Percentiles rank a stretch among this genome's conserved stretches.
These are phyloP conservation scores for Starmerella kuoi DNA, from an alignment of 805 yeast species.

Conservation along the genomic window DNA sequence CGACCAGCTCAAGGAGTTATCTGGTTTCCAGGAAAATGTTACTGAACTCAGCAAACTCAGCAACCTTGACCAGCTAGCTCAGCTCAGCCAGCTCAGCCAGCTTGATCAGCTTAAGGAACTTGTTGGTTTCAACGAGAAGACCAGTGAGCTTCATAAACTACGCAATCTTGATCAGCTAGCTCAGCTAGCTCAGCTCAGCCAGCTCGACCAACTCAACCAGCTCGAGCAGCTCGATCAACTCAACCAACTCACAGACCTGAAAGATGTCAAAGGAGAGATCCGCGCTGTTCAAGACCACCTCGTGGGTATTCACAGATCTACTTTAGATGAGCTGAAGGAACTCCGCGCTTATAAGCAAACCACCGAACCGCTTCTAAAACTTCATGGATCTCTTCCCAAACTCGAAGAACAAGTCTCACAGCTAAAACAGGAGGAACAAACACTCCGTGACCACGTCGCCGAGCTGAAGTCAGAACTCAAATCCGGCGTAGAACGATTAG, in stretches of 20 bases:
- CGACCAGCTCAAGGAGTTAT: not conserved
- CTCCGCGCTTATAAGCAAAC: constrained; percentile 7
- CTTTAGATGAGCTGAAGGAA: constrained; percentile 7
- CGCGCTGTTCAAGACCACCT: constrained; percentile 21
- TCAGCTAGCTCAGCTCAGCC: constrained; percentile 21
- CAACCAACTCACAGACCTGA: not conserved
- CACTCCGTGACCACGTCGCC: constrained; percentile 8
- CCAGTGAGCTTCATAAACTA: not conserved
- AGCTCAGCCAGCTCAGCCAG: not conserved
- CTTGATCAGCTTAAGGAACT: not conserved
- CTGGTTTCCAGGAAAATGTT: not conserved
- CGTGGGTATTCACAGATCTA: constrained; percentile 11
- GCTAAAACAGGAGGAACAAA: constrained; percentile 13
- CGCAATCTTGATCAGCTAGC: not conserved
- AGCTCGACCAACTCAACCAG: constrained; percentile 18
- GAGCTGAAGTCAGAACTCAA: constrained; percentile 18
- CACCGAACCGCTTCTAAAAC: not conserved
- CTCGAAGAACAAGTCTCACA: constrained; percentile 7
- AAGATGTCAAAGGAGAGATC: constrained; percentile 18
- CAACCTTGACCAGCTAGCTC: not conserved
- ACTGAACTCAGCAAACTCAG: not conserved
- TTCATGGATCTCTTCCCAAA: constrained; percentile 2
- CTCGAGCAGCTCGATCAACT: constrained; percentile 6
- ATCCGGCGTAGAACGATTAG: constrained; percentile 13
- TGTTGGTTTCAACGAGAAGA: not conserved